phyloP scores from a whole-genome alignment of 805 yeast species.

The Komagataella pseudopastoris region DNA sequence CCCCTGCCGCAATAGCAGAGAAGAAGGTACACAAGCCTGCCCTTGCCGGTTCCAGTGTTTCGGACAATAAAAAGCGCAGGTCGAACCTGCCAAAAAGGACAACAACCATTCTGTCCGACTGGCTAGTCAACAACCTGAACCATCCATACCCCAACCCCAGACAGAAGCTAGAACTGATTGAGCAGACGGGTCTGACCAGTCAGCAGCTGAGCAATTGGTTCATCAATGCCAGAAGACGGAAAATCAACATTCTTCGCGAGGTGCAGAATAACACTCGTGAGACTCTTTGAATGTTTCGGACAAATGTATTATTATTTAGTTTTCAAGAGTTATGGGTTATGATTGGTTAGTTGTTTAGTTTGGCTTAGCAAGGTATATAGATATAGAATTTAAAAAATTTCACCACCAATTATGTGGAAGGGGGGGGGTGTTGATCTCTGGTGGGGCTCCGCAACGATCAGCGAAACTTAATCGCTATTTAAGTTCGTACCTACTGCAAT shows the following conservation, averaged over 20 bases:
- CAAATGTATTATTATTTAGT: neutral
- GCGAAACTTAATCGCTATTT: neutral
- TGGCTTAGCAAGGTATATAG: neutral
- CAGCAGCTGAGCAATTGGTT: conserved; percentile 53
- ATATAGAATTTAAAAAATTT: conserved; percentile 16
- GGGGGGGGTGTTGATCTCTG: neutral
- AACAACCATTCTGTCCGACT: conserved; percentile 34
- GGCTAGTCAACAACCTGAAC: conserved; percentile 42
- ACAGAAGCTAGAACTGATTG: conserved; percentile 40
- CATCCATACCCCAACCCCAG: conserved; percentile 50
- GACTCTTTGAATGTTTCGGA: neutral
- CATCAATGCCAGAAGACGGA: conserved; percentile 47
- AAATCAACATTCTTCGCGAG: conserved; percentile 35
- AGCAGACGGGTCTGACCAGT: conserved; percentile 39
- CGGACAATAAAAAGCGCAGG: conserved; percentile 19
- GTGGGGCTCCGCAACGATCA: too few relatives aligned
- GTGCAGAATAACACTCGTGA: conserved; percentile 12
- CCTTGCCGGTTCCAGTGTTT: neutral
- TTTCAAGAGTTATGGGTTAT: neutral
- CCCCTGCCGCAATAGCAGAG: neutral
- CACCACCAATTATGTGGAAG: conserved; percentile 17
- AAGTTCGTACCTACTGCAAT: neutral
- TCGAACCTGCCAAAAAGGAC: conserved; percentile 49
- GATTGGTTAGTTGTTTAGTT: neutral
- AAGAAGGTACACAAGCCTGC: neutral